phyloP scores from a whole-genome alignment of 805 yeast genomes.

The Sugiyamaella mastotermitis region DNA sequence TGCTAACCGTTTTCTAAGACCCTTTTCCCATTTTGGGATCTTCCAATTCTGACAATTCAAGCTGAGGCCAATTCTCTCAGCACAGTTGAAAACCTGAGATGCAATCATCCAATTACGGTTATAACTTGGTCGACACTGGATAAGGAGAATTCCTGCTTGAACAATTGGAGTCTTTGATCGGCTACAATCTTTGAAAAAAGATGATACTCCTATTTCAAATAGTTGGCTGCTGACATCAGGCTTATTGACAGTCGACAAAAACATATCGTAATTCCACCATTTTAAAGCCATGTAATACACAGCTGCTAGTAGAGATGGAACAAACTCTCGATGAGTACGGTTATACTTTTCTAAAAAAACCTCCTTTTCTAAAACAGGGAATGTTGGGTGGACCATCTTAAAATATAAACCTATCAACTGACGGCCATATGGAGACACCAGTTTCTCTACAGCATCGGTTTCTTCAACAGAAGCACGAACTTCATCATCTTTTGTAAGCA shows the following conservation, averaged over 20 bases:
- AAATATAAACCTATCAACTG: constrained; percentile 64
- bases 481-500: constrained; percentile 74
- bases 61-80: constrained; percentile 88
- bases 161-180: constrained; percentile 89
- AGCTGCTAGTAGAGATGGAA: constrained; percentile 86
- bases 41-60: constrained; percentile 89
- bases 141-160: constrained; percentile 75
- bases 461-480: constrained; percentile 65
- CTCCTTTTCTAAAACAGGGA: constrained; percentile 85
- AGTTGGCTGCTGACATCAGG: constrained; percentile 67
- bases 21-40: constrained; percentile 92
- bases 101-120: constrained; percentile 78
- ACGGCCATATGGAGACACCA: constrained; percentile 91
- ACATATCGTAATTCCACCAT: constrained; percentile 91
- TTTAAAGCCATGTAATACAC: constrained; percentile 84
- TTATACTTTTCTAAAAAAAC: constrained; percentile 89
- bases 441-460: constrained; percentile 75
- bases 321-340: constrained; percentile 84
- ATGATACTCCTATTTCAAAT: constrained; percentile 58
- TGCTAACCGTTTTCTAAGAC: constrained; percentile 77
- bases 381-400: constrained; percentile 81
- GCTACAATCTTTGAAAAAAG: constrained; percentile 67
- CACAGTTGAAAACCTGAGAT: constrained; percentile 78
- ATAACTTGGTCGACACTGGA: constrained; percentile 56
- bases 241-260: constrained; percentile 64